These are phyloP conservation scores for Salix exigua DNA, from an alignment of 345 rosid species.

Conservation along the genomic window DNA sequence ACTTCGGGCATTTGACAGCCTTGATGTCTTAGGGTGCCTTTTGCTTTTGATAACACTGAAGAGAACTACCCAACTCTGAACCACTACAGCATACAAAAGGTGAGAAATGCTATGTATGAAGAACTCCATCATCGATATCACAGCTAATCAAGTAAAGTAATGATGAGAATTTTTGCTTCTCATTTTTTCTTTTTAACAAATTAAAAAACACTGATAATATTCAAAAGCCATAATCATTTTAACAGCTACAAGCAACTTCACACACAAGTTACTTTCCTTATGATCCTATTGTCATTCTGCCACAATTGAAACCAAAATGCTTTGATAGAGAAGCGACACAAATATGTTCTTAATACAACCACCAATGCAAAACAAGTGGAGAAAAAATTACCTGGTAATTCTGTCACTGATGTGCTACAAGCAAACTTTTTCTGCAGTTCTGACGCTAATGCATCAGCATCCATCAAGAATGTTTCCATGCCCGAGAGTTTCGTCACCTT, in stretches of 20 bases:
- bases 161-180: not conserved
- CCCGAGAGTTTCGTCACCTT: constrained; percentile 84
- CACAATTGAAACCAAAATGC: not conserved
- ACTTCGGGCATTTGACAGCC: too few species aligned
- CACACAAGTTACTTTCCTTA: not conserved
- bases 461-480: constrained; percentile 68
- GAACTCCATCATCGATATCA: not conserved
- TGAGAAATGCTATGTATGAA: not conserved
- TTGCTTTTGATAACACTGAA: too few species aligned
- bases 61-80: not conserved
- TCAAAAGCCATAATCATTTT: not conserved
- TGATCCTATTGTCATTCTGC: not conserved
- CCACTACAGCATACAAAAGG: not conserved
- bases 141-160: not conserved
- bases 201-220: not conserved
- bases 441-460: constrained; percentile 81
- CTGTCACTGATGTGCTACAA: constrained; percentile 81
- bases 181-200: too few species aligned
- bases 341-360: not conserved
- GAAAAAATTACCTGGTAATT: constrained; percentile 58
- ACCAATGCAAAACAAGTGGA: not conserved
- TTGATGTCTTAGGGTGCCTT: too few species aligned
- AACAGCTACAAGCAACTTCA: not conserved
- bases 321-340: not conserved
- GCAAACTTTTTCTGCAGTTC: constrained; percentile 98